Conservation (phyloP, 306 rosid genomes). For the Prunus persica region Prunus_persica_NCBIv2 NC_034014.1:3694001-3694500, state of each 20-base stretch:
- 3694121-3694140: not conserved
- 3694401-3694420: not conserved
- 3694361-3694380: not conserved
- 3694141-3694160: not conserved
- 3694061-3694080: slow-evolving; percentile 23
- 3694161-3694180: not conserved
- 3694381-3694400: not conserved
- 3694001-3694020: slow-evolving; percentile 70
- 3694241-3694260: not conserved
- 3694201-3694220: not conserved
- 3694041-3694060: slow-evolving; percentile 93
- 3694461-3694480: slow-evolving; percentile 74
- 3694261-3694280: not conserved
- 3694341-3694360: not conserved
- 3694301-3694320: not conserved
- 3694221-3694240: not conserved
- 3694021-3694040: slow-evolving; percentile 69
- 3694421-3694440: slow-evolving; percentile 58
- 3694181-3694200: not conserved
- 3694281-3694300: not conserved
- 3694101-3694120: not conserved
- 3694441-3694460: slow-evolving; percentile 83
- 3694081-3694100: slow-evolving; percentile 25
- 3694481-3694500: slow-evolving; percentile 66
- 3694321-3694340: not conserved